Evolutionary conservation across 2,329 filamentous ascomycete genomes (phyloP), one percentile per base, ranked within the genome.

Genomic region (Phialophora macrospora): DNA sequence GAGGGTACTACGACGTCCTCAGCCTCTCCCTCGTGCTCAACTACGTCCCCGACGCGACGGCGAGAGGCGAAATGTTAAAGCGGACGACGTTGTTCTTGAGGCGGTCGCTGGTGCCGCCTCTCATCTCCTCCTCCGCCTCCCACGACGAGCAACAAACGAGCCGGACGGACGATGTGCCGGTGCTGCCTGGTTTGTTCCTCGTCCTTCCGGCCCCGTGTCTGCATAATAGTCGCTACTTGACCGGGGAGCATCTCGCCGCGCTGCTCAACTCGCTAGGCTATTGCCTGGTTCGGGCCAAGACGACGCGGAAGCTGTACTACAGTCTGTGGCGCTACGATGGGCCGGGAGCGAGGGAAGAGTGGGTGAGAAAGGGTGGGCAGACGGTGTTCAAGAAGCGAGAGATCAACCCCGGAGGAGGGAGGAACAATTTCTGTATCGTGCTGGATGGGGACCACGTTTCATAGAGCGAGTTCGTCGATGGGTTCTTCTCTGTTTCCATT

Each of bases 21-120:
- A 97, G 93, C 57, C 82, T 99, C 26, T 97, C 93, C 8, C 81
- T 99, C 60, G 95, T 99, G 4, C 83, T 99, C 68, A 99, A 99
- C 77, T 99, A 93, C 74, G 93, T 98, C 2, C 91, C 94, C 0
- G 88, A 93, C 71, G 85, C 92, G 2, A 79, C 80, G 34, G 85
- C 83, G 4, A 85, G 93, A 72, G 95, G 95, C 1, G 86, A 91
- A 64, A 99, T 99, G 95, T 84, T 99, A 60, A 82, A 85, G 60
- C 86, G 91, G 48, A 93, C 90, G 38, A 82, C 89, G 14, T 79
- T 85, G 22, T 97, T 97, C 74, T 80, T 96, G 8, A 24, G 32
- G 11, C 32, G 34, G 20, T 41, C 69, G 20, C n/a, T 3, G 38
- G 8, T n/a, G 41, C 24, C n/a, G 26, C 17, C 28, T 44, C 30